A percentile compares a stretch with the other conserved stretches of the same genome.
Evolutionary conservation across 441 rosid species (phyloP).

Genomic region (Erodium trifolium): DNA sequence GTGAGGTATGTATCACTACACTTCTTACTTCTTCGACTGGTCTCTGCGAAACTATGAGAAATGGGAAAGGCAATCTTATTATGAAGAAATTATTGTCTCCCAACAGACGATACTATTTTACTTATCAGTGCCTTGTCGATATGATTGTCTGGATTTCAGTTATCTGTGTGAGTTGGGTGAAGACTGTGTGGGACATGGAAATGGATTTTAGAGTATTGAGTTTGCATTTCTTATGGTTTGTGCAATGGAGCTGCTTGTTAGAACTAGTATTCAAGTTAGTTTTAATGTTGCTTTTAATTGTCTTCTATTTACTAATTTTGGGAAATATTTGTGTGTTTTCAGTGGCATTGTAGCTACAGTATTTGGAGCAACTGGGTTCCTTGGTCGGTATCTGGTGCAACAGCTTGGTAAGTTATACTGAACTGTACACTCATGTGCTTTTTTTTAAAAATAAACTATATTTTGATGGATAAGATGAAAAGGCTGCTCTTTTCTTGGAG

Average conservation of each 20-base stretch:
- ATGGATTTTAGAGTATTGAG: not conserved
- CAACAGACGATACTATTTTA: not conserved
- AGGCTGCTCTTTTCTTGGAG: not conserved
- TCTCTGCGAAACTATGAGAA: not conserved
- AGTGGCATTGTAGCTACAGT: slow-evolving; percentile 97
- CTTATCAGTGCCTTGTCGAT: not conserved
- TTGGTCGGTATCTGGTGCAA: slow-evolving; percentile 97
- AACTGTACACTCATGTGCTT: not conserved
- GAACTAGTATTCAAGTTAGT: not conserved
- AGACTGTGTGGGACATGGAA: not conserved
- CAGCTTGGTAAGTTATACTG: slow-evolving; percentile 71
- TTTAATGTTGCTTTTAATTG: not conserved
- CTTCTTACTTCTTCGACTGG: not conserved
- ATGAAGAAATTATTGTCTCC: too few species aligned
- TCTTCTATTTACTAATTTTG: slow-evolving; percentile 6
- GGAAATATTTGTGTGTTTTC: slow-evolving; percentile 19
- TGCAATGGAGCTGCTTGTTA: too few species aligned
- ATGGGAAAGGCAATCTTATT: not conserved
- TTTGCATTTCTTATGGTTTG: too few species aligned
- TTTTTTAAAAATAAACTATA: not conserved
- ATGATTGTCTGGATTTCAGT: not conserved
- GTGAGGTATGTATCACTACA: slow-evolving; percentile 52
- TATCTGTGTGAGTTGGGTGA: not conserved
- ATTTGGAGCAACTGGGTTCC: slow-evolving; percentile 96
- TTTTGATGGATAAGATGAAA: not conserved